Evolutionary conservation across 2,329 filamentous ascomycete species (phyloP).

Genomic region (Trichoderma simmonsii): DNA sequence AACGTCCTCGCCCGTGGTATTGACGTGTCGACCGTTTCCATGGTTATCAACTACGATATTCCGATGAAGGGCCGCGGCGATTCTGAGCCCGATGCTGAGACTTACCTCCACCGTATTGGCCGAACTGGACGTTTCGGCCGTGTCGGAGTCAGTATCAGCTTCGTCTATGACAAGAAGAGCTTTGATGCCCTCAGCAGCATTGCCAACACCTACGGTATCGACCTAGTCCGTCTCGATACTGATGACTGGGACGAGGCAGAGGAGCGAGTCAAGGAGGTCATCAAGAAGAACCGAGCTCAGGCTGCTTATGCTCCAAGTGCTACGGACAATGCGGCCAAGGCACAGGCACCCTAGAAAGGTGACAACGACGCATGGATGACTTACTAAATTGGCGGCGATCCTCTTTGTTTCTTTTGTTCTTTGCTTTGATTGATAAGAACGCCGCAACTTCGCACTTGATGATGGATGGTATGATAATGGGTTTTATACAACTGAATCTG

Average conservation of each 20-base stretch:
- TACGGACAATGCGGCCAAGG: constrained; percentile 34
- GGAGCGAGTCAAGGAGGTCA: constrained; percentile 73
- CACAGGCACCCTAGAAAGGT: constrained; percentile 32
- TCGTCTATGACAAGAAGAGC: constrained; percentile 82
- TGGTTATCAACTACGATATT: constrained; percentile 97
- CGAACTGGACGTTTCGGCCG: constrained; percentile 95
- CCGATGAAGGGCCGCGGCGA: constrained; percentile 74
- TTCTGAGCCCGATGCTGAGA: constrained; percentile 83
- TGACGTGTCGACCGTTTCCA: constrained; percentile 84
- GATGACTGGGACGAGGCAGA: constrained; percentile 91
- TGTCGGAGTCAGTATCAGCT: constrained; percentile 92
- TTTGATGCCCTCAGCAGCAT: constrained; percentile 80
- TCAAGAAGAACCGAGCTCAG: constrained; percentile 66
- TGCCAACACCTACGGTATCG: constrained; percentile 72
- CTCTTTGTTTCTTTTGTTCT: background rate
- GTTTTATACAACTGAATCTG: constrained; percentile 12
- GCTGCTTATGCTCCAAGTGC: constrained; percentile 50
- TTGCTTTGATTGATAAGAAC: constrained; percentile 6
- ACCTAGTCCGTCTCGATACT: constrained; percentile 76
- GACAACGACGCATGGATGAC: constrained; percentile 17
- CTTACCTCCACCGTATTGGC: constrained; percentile 96
- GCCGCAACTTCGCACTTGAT: constrained; percentile 5
- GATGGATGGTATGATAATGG: constrained; percentile 12
- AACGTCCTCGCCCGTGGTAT: constrained; percentile 96
- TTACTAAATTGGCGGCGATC: constrained; percentile 13